These are phyloP conservation scores for Vitis hybrid DNA, from an alignment of 177 flowering plant genomes.

Conservation along the genomic window DNA sequence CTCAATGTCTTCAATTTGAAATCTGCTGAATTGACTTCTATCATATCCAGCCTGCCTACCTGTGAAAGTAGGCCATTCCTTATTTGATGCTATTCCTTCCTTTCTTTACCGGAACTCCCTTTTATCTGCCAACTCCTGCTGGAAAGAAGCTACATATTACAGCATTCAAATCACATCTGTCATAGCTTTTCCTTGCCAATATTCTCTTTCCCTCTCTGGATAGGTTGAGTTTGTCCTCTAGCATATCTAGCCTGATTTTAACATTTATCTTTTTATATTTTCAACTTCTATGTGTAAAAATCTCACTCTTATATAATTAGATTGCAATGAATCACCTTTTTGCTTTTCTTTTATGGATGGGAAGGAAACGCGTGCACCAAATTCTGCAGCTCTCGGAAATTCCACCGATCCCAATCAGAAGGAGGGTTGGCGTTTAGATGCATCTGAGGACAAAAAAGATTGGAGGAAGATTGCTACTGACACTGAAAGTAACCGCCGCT, in stretches of 20 bases:
- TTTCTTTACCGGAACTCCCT: too few relatives aligned
- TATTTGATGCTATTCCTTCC: too few relatives aligned
- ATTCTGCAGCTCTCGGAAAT: conserved; percentile 47
- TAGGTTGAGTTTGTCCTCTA: too few relatives aligned
- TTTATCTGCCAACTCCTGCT: too few relatives aligned
- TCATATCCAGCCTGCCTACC: too few relatives aligned
- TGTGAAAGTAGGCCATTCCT: too few relatives aligned
- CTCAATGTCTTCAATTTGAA: too few relatives aligned
- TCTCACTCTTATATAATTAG: conserved; percentile 3
- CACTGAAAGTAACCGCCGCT: conserved; percentile 67
- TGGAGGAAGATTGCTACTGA: conserved; percentile 71
- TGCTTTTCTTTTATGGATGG: conserved; percentile 1
- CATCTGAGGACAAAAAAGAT: conserved; percentile 80
- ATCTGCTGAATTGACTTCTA: too few relatives aligned
- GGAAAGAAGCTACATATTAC: too few relatives aligned
- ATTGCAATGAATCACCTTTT: background rate
- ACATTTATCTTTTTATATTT: background rate
- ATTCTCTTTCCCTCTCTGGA: too few relatives aligned
- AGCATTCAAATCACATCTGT: background rate
- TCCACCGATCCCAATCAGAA: conserved; percentile 58
- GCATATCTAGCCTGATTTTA: background rate
- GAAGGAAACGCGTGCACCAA: conserved; percentile 67
- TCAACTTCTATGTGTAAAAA: conserved; percentile 2
- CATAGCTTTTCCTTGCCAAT: too few relatives aligned
- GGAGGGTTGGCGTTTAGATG: conserved; percentile 85